Percentiles rank a stretch among this genome's conserved stretches.
These are phyloP conservation scores for Magnusiomyces tetraspermus DNA, from an alignment of 1,139 yeast genomes.

Conservation along the genomic window DNA sequence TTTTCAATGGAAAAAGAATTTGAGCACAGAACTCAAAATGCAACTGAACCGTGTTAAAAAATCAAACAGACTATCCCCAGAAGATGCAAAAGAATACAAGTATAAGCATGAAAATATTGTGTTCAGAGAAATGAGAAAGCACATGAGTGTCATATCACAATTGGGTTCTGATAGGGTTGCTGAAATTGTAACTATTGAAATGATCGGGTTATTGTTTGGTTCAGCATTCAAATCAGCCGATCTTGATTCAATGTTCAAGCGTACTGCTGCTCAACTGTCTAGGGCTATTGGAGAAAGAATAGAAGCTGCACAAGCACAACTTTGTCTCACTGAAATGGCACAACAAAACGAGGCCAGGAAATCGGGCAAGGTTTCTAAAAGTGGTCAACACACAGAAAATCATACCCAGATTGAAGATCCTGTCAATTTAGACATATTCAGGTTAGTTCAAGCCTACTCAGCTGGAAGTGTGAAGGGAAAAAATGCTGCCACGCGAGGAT, in stretches of 20 bases:
- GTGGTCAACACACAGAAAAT: too few species aligned
- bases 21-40: background rate
- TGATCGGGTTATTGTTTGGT: conserved; percentile 5
- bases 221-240: background rate
- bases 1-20: background rate
- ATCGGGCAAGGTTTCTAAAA: too few species aligned
- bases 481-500: conserved; percentile 5
- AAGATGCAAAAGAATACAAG: background rate
- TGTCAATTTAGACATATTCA: background rate
- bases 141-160: background rate
- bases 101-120: background rate
- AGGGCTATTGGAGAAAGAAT: conserved; percentile 9
- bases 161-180: background rate
- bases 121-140: background rate
- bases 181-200: conserved; percentile 10
- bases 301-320: conserved; percentile 10
- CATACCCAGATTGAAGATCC: conserved; percentile 23
- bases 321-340: background rate
- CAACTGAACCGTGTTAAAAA: background rate
- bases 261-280: background rate
- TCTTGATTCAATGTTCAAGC: background rate
- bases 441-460: background rate
- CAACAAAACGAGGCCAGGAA: too few species aligned
- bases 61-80: too few species aligned
- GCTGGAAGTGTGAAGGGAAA: background rate